phyloP scores from a whole-genome alignment of 2,329 filamentous ascomycete genomes.

The Ophiostoma fasciatum region DNA sequence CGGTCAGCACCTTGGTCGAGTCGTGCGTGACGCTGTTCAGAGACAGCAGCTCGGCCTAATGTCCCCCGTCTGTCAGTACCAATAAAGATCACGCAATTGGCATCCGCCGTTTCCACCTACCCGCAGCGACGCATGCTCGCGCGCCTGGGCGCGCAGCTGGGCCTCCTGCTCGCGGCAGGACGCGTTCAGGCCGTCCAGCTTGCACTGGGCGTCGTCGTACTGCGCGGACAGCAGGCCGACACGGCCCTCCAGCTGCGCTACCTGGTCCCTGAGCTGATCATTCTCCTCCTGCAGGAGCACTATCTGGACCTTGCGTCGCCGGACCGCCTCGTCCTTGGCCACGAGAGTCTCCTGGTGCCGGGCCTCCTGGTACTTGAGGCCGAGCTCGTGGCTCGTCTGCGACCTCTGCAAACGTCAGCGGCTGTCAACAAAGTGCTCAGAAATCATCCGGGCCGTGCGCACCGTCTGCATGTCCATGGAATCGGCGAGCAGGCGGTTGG shows the following conservation, averaged over 20 bases:
- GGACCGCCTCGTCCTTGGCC: slow-evolving; percentile 58
- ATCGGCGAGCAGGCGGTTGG: too few species aligned
- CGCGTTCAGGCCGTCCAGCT: slow-evolving; percentile 29
- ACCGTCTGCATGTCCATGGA: slow-evolving; percentile 23
- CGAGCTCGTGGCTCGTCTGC: slow-evolving; percentile 39
- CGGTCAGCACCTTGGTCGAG: slow-evolving; percentile 51
- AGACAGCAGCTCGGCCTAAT: slow-evolving; percentile 56
- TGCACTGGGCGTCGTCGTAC: slow-evolving; percentile 23
- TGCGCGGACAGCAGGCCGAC: slow-evolving; percentile 32
- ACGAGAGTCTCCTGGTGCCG: slow-evolving; percentile 52
- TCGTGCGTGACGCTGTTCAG: slow-evolving; percentile 53
- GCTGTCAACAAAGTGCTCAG: slow-evolving; percentile 1
- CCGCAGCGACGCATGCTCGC: slow-evolving; percentile 33
- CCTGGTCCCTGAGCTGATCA: slow-evolving; percentile 47
- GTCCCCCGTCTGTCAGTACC: too few species aligned
- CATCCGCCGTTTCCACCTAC: too few species aligned
- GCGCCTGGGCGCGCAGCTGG: slow-evolving; percentile 31
- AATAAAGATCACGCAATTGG: too few species aligned
- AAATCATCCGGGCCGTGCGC: too few species aligned
- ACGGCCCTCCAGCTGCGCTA: slow-evolving; percentile 44
- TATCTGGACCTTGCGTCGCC: slow-evolving; percentile 53
- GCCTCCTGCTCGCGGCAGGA: slow-evolving; percentile 30
- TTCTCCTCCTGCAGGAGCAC: slow-evolving; percentile 65
- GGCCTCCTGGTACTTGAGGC: slow-evolving; percentile 54
- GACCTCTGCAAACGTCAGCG: slow-evolving; percentile 22